A percentile compares a stretch with the other conserved stretches of the same genome.
These are phyloP conservation scores for Ephemerocybe angulata DNA, from an alignment of 768 basidiomycete genomes.

Conservation along the genomic window DNA sequence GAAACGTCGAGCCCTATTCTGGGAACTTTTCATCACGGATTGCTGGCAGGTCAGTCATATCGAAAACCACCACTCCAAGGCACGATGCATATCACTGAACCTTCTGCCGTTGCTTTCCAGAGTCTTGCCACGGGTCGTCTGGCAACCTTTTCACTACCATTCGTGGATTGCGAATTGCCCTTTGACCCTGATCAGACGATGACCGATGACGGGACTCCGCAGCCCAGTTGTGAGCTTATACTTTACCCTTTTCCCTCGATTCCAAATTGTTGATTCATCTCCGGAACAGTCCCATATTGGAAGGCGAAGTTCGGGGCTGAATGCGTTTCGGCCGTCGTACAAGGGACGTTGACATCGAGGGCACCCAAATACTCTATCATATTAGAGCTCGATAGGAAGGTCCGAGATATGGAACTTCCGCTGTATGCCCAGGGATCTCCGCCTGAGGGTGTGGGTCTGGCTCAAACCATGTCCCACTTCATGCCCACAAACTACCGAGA, in stretches of 20 bases:
- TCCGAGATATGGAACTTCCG: conserved; percentile 66
- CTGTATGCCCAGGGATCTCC: conserved; percentile 52
- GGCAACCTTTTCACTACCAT: conserved; percentile 65
- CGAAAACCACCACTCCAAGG: neutral
- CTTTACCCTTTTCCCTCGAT: neutral
- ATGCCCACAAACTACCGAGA: conserved; percentile 75
- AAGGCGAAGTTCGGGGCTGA: conserved; percentile 66
- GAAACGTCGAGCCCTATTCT: conserved; percentile 66
- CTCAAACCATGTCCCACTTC: conserved; percentile 66
- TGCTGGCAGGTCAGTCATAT: conserved; percentile 58
- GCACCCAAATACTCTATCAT: conserved; percentile 61
- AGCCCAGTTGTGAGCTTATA: conserved; percentile 55
- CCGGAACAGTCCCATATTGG: conserved; percentile 56
- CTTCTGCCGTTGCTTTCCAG: conserved; percentile 26
- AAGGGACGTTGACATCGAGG: conserved; percentile 61
- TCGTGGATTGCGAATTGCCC: conserved; percentile 70
- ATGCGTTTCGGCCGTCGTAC: conserved; percentile 64
- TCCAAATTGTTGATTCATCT: neutral
- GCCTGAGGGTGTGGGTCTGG: conserved; percentile 47
- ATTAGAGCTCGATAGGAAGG: conserved; percentile 61
- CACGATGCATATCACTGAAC: neutral
- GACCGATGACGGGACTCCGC: conserved; percentile 52
- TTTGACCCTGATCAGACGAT: conserved; percentile 57
- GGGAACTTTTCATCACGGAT: conserved; percentile 73
- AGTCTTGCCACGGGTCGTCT: conserved; percentile 68